Conservation (phyloP, 345 rosid species). For the Syzygium jambos region DNA sequence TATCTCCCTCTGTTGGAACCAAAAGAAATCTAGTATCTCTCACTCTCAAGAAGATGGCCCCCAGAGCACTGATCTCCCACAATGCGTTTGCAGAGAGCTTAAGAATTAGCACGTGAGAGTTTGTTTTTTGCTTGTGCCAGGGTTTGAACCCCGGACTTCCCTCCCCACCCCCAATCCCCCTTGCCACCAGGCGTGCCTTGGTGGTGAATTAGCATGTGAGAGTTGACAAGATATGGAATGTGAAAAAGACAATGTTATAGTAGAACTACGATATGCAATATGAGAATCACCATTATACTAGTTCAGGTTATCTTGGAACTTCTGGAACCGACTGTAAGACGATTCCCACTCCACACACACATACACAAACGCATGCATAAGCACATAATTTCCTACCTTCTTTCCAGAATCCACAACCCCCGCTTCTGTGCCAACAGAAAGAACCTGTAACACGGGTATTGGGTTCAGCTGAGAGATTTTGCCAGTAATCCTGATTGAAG, state of each 20-base stretch:
- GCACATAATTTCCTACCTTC: conserved; percentile 37
- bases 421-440: conserved; percentile 67
- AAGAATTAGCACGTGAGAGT: not conserved
- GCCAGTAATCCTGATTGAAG: not conserved
- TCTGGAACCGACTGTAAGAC: not conserved
- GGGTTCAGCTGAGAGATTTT: not conserved
- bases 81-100: not conserved
- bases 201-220: not conserved
- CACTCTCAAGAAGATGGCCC: not conserved
- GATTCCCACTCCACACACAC: not conserved
- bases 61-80: not conserved
- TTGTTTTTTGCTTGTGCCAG: no score
- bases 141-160: no score
- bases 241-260: not conserved
- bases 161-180: no score
- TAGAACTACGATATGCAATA: not conserved
- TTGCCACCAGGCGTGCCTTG: no score
- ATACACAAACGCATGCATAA: not conserved
- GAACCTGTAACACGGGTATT: conserved; percentile 24
- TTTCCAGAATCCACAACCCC: conserved; percentile 62
- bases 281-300: not conserved
- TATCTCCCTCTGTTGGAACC: not conserved
- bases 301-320: not conserved
- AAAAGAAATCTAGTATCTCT: not conserved
- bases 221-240: not conserved